phyloP scores from a whole-genome alignment of 1,139 yeast genomes.

The Pichia sorboxylosa region DNA sequence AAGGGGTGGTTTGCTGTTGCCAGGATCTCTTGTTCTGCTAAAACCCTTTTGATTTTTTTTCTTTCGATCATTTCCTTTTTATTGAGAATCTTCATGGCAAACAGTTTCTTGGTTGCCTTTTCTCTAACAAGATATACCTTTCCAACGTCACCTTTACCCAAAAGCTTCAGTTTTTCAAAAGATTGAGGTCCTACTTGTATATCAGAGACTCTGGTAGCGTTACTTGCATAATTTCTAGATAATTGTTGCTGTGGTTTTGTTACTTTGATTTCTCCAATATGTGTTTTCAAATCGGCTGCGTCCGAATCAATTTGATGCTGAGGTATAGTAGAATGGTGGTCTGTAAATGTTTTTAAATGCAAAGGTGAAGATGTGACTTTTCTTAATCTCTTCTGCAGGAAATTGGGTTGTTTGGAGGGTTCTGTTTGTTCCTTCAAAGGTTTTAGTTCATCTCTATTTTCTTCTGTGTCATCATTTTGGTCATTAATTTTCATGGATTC shows the following conservation, averaged over 20 bases:
- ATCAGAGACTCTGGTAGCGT: slow-evolving; percentile 60
- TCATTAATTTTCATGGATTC: background rate
- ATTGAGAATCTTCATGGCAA: slow-evolving; percentile 85
- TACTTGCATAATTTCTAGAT: slow-evolving; percentile 53
- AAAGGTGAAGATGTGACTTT: slow-evolving; percentile 79
- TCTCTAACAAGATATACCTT: slow-evolving; percentile 88
- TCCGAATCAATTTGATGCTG: too few species aligned
- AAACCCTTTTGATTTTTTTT: slow-evolving; percentile 84
- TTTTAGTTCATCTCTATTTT: slow-evolving; percentile 10
- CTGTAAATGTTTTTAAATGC: slow-evolving; percentile 31
- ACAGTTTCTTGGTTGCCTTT: slow-evolving; percentile 58
- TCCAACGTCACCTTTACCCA: slow-evolving; percentile 98
- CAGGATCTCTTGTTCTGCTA: slow-evolving; percentile 92
- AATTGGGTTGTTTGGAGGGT: slow-evolving; percentile 11
- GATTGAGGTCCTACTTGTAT: slow-evolving; percentile 79
- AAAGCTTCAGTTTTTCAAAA: slow-evolving; percentile 74
- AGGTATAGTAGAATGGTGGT: too few species aligned
- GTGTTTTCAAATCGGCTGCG: too few species aligned
- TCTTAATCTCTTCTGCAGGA: slow-evolving; percentile 44
- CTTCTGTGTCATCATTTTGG: slow-evolving; percentile 8
- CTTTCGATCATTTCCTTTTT: slow-evolving; percentile 92
- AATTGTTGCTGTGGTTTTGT: slow-evolving; percentile 16
- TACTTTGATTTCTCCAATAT: slow-evolving; percentile 42
- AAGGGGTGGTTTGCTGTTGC: slow-evolving; percentile 96
- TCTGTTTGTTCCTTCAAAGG: slow-evolving; percentile 10